Evolutionary conservation across 768 basidiomycete species (phyloP).

Genomic region (Boletellus emodensis): DNA sequence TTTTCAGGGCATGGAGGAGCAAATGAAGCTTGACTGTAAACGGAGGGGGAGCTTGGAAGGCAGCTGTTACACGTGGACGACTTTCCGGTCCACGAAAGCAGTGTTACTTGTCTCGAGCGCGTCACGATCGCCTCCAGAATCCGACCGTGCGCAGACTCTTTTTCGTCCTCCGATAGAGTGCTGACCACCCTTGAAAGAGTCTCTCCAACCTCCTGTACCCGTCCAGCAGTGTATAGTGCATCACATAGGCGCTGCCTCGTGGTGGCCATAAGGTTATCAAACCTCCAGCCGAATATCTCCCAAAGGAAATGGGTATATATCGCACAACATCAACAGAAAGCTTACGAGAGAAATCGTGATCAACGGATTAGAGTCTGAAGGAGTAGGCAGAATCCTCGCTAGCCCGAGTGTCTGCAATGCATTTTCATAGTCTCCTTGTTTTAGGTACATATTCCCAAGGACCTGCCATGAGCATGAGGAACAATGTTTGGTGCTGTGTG

Average conservation of each 20-base stretch:
- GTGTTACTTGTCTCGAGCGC: not conserved
- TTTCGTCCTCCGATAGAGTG: not conserved
- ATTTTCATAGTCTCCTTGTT: not conserved
- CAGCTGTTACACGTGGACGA: not conserved
- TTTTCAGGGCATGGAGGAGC: not conserved
- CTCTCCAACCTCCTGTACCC: not conserved
- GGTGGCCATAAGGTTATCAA: not conserved
- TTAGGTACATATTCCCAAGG: not conserved
- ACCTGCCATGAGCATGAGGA: not conserved
- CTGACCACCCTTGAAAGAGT: not conserved
- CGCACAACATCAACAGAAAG: not conserved
- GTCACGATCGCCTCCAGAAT: not conserved
- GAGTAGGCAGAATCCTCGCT: constrained; percentile 23
- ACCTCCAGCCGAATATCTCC: constrained; percentile 3
- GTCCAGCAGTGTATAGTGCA: not conserved
- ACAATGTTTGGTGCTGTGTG: no score
- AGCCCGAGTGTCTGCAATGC: not conserved
- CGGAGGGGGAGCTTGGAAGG: not conserved
- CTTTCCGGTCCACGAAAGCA: not conserved
- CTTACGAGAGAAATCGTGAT: not conserved
- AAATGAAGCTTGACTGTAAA: not conserved
- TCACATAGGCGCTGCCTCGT: not conserved
- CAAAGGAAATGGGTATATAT: not conserved
- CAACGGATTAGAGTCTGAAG: not conserved
- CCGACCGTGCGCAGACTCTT: not conserved